Conservation (phyloP, 2,329 filamentous ascomycete genomes). For the Colletotrichum chlorophyti region DNA sequence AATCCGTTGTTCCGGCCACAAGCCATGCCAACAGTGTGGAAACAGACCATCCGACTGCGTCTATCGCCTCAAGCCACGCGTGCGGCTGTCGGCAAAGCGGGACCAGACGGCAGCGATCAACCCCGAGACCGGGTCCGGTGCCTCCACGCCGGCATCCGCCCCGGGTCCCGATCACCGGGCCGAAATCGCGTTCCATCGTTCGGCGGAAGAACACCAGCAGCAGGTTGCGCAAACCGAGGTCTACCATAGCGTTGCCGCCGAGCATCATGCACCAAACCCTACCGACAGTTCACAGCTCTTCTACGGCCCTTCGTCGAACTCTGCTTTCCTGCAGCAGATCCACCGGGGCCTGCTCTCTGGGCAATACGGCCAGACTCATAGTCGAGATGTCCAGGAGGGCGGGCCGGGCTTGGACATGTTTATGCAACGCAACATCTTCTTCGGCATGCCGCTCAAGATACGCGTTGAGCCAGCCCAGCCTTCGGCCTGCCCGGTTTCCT, state of each 20-base stretch:
- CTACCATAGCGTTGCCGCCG: slow-evolving; percentile 33
- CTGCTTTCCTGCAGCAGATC: slow-evolving; percentile 39
- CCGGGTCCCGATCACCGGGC: background rate
- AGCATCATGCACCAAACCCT: slow-evolving; percentile 30
- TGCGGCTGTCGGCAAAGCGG: slow-evolving; percentile 35
- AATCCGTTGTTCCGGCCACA: slow-evolving; percentile 29
- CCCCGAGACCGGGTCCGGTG: slow-evolving; percentile 29
- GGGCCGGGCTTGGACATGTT: slow-evolving; percentile 37
- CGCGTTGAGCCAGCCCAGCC: slow-evolving; percentile 22
- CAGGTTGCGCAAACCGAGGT: slow-evolving; percentile 42
- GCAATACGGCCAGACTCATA: slow-evolving; percentile 19
- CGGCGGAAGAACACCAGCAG: slow-evolving; percentile 29
- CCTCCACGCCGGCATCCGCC: background rate
- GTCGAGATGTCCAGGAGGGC: slow-evolving; percentile 33
- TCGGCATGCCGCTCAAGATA: slow-evolving; percentile 35
- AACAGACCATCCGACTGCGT: slow-evolving; percentile 27
- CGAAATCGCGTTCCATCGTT: slow-evolving; percentile 2
- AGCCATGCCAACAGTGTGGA: slow-evolving; percentile 29
- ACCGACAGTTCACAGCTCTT: slow-evolving; percentile 36
- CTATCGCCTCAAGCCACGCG: slow-evolving; percentile 30
- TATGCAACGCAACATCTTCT: slow-evolving; percentile 39
- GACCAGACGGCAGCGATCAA: slow-evolving; percentile 45
- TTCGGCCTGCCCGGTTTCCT: slow-evolving; percentile 14
- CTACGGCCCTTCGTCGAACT: slow-evolving; percentile 37
- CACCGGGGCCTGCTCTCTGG: slow-evolving; percentile 35